phyloP scores from a whole-genome alignment of 768 basidiomycete genomes.

The Lanmaoa rubissima region DNA sequence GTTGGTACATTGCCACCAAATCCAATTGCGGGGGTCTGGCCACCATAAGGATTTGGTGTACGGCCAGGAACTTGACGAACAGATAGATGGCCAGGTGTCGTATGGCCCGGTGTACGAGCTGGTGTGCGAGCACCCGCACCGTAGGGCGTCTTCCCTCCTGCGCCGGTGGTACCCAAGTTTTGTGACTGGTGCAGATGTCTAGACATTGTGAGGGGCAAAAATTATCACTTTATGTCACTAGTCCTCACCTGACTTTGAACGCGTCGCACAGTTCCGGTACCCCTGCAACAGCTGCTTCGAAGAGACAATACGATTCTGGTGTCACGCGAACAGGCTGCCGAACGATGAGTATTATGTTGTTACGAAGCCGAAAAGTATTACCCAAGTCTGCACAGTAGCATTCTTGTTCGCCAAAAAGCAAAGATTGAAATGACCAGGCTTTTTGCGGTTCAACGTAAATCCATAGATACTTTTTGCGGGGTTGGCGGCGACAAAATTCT shows the following conservation, averaged over 20 bases:
- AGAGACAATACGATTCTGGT: slow-evolving; percentile 86
- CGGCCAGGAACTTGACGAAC: slow-evolving; percentile 63
- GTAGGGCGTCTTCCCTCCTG: slow-evolving; percentile 79
- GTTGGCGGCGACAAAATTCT: slow-evolving; percentile 89
- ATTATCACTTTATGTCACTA: neutral
- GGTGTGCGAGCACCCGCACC: slow-evolving; percentile 74
- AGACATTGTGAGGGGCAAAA: slow-evolving; percentile 8
- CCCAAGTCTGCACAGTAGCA: slow-evolving; percentile 89
- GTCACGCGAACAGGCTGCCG: slow-evolving; percentile 79
- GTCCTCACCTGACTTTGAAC: slow-evolving; percentile 80
- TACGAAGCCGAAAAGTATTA: slow-evolving; percentile 28
- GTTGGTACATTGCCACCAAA: slow-evolving; percentile 28
- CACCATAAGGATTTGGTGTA: slow-evolving; percentile 79
- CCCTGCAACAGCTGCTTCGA: slow-evolving; percentile 86
- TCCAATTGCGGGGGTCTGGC: slow-evolving; percentile 35
- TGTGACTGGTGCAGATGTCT: slow-evolving; percentile 80
- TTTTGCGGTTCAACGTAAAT: slow-evolving; percentile 85
- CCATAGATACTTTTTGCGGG: slow-evolving; percentile 95
- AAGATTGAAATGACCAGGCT: slow-evolving; percentile 90
- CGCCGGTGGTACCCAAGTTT: slow-evolving; percentile 49
- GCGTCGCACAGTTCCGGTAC: slow-evolving; percentile 95
- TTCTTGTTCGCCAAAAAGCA: slow-evolving; percentile 93
- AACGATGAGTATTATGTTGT: neutral
- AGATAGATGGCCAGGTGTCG: slow-evolving; percentile 81
- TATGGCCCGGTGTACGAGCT: slow-evolving; percentile 65